Evolutionary conservation across 352 stramenopile species (phyloP), one percentile per base, ranked within the genome.

Genomic region (Phytopythium sindhum): DNA sequence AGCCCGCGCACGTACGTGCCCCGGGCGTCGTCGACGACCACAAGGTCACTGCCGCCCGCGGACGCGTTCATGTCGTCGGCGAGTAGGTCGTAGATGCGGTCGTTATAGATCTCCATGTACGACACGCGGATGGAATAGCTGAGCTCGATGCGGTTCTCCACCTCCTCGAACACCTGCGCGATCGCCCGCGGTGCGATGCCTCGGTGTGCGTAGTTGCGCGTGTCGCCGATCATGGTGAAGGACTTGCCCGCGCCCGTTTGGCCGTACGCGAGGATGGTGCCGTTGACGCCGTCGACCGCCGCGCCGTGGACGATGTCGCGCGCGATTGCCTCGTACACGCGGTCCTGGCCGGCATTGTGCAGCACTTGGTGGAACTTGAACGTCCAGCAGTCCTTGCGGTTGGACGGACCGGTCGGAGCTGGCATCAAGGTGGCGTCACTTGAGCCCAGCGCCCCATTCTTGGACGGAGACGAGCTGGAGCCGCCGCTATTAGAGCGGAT

Each of bases 71-170:
- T 37, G 19, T 67, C 42, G 42, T 64, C 56, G 54, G 77, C 70
- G 4, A 98, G 75, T 9, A 98, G 67, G 67, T 98, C 94, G 71
- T 93, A 97, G 59, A 98, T 97, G 31, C 85, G 86, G 60, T 98
- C 95, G 71, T 98, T 98, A 70, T 98, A 98, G 66, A 98, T 98
- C 76, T 98, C 95, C 83, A 98, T 93, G 80, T 98, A 98, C 54
- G 91, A 97, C 54, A 91, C 89, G 26, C 75, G 76, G 35, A 98
- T 79, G 2, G 64, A 77, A 65, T 96, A 98, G 53, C 90, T 84
- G 37, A 94, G 82, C 66, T 98, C 93, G 45, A 93, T 91, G 28
- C 90, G 82, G 65, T 81, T 92, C 42, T 92, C 85, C n/a, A 97
- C 78, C 62, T 97, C 87, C 45, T 96, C 78, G 61, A 93, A 98